These are phyloP conservation scores for Solanum paucissectum DNA, from an alignment of 257 asterid species.

Conservation along the genomic window DNA sequence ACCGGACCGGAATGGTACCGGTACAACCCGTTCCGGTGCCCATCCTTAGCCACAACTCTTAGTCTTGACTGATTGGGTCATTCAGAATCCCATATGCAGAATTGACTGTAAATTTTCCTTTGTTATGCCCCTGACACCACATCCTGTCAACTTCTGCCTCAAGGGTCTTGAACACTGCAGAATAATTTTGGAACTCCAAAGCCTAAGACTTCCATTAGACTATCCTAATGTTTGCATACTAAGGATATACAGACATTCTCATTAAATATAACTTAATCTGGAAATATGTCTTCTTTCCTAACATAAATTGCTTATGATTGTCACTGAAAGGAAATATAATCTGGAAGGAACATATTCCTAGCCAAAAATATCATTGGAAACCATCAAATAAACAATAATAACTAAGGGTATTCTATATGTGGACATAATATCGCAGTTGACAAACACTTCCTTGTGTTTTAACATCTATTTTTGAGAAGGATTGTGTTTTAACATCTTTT, in stretches of 20 bases:
- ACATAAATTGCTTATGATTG: background rate
- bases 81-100: background rate
- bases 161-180: background rate
- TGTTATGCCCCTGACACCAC: background rate
- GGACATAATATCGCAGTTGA: background rate
- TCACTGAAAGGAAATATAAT: background rate
- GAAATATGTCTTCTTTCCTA: background rate
- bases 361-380: background rate
- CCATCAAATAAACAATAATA: background rate
- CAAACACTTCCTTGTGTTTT: background rate
- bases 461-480: background rate
- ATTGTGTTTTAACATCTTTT: background rate
- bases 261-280: background rate
- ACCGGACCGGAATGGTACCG: too few relatives aligned
- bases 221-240: background rate
- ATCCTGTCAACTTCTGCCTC: background rate
- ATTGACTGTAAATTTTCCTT: background rate
- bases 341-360: background rate
- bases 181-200: background rate
- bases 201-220: background rate
- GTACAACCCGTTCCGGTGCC: too few relatives aligned
- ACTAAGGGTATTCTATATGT: background rate
- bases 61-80: background rate
- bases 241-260: background rate
- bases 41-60: background rate